Percentiles rank a stretch among this genome's conserved stretches.
phyloP scores from a whole-genome alignment of 495 filamentous ascomycete species.

The Aspergillus mulundensis region DNA sequence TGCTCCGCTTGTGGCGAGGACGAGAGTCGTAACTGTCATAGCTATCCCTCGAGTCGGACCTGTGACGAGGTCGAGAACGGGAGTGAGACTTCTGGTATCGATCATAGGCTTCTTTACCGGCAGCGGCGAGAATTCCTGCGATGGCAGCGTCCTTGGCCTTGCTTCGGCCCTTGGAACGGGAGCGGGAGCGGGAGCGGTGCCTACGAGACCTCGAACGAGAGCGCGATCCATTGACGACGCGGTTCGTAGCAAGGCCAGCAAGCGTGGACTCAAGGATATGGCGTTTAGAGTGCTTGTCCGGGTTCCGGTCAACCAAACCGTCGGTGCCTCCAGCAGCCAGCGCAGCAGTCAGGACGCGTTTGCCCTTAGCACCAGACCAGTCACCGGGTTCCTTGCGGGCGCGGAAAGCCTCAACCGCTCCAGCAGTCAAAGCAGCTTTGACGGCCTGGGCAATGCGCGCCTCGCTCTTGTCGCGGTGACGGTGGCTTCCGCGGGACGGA shows the following conservation, averaged over 20 bases:
- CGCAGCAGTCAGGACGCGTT: conserved; percentile 81
- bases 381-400: conserved; percentile 78
- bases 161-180: conserved; percentile 37
- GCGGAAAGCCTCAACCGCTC: conserved; percentile 83
- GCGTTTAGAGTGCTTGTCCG: conserved; percentile 66
- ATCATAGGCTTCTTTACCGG: conserved; percentile 74
- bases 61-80: conserved; percentile 45
- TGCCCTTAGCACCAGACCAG: conserved; percentile 82
- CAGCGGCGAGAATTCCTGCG: conserved; percentile 70
- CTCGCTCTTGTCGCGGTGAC: conserved; percentile 40
- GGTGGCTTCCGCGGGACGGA: conserved; percentile 42
- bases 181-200: conserved; percentile 41
- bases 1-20: conserved; percentile 46
- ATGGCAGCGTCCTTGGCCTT: conserved; percentile 66
- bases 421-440: conserved; percentile 79
- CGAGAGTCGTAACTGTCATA: conserved; percentile 39
- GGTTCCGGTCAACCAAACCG: conserved; percentile 65
- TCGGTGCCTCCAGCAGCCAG: conserved; percentile 81
- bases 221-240: conserved; percentile 69
- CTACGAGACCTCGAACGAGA: conserved; percentile 36
- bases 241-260: conserved; percentile 79
- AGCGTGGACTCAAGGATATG: conserved; percentile 72
- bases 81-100: conserved; percentile 59
- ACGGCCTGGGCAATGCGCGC: conserved; percentile 78
- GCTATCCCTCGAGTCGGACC: conserved; percentile 32